phyloP scores from a whole-genome alignment of 148 eudicot species.

The Persicaria maculosa region DNA sequence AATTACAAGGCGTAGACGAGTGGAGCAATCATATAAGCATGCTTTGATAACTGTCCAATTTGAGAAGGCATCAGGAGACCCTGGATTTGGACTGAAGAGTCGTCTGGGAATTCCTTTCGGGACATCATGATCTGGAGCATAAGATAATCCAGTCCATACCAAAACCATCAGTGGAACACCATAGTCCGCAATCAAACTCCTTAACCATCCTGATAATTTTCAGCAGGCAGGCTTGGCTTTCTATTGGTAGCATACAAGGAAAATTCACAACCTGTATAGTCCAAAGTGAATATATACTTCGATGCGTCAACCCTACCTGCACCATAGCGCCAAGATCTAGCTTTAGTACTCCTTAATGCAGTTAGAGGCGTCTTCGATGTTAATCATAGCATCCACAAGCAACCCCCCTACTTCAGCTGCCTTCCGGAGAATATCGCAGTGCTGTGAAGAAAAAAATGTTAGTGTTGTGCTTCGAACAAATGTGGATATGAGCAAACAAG shows the following conservation, averaged over 20 bases:
- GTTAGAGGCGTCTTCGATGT: slow-evolving; percentile 51
- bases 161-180: slow-evolving; percentile 98
- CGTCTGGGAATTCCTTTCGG: slow-evolving; percentile 90
- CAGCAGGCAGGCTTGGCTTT: neutral
- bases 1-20: neutral
- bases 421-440: slow-evolving; percentile 85
- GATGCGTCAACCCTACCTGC: slow-evolving; percentile 38
- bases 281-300: neutral
- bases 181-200: slow-evolving; percentile 89
- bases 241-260: neutral
- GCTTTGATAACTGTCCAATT: slow-evolving; percentile 98
- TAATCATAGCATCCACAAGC: slow-evolving; percentile 90
- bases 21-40: neutral
- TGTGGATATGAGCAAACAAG: neutral
- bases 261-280: neutral
- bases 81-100: slow-evolving; percentile 93
- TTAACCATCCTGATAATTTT: slow-evolving; percentile 57
- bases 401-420: slow-evolving; percentile 98
- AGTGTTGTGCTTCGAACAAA: neutral
- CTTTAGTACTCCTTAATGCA: slow-evolving; percentile 79
- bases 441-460: slow-evolving; percentile 32
- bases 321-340: slow-evolving; percentile 99
- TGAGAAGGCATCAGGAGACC: slow-evolving; percentile 95
- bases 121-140: slow-evolving; percentile 68
- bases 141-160: slow-evolving; percentile 91